Evolutionary conservation across 164 flowering plant genomes (phyloP).

Genomic region (Brasenia schreberi): DNA sequence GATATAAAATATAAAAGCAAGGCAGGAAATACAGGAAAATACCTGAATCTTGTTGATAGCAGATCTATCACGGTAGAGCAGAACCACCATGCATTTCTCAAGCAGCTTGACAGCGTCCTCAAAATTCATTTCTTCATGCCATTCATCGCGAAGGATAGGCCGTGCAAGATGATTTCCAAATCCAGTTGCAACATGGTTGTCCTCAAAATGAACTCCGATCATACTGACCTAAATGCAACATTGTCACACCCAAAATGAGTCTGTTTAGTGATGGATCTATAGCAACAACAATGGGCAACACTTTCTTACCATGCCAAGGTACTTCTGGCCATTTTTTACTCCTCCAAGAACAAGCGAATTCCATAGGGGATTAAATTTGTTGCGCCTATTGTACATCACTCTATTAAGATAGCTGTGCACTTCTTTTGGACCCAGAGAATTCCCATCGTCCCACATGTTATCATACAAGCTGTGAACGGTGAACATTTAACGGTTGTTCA

Average conservation of each 20-base stretch:
- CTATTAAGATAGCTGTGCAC: slow-evolving; percentile 72
- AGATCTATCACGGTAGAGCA: slow-evolving; percentile 88
- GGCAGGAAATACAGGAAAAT: background rate
- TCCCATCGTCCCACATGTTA: slow-evolving; percentile 99
- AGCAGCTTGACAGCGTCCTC: slow-evolving; percentile 86
- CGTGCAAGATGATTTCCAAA: slow-evolving; percentile 96
- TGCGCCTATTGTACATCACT: slow-evolving; percentile 28
- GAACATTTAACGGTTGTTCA: background rate
- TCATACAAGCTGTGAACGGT: slow-evolving; percentile 54
- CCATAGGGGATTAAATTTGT: slow-evolving; percentile 65
- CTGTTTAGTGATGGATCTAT: background rate
- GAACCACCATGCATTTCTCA: slow-evolving; percentile 95
- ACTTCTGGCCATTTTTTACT: slow-evolving; percentile 83
- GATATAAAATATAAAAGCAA: background rate
- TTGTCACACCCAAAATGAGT: background rate
- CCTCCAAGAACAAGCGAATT: slow-evolving; percentile 95
- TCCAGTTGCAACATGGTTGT: slow-evolving; percentile 89
- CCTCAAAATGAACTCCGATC: slow-evolving; percentile 94
- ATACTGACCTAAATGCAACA: slow-evolving; percentile 48
- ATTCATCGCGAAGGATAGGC: slow-evolving; percentile 86
- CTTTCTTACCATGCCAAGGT: slow-evolving; percentile 72
- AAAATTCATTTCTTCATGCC: slow-evolving; percentile 75
- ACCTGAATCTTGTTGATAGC: slow-evolving; percentile 98
- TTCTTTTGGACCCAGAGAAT: slow-evolving; percentile 92
- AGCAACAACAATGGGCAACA: background rate